Conservation (phyloP, 805 yeast genomes). For the Teunomyces panamensis region DNA sequence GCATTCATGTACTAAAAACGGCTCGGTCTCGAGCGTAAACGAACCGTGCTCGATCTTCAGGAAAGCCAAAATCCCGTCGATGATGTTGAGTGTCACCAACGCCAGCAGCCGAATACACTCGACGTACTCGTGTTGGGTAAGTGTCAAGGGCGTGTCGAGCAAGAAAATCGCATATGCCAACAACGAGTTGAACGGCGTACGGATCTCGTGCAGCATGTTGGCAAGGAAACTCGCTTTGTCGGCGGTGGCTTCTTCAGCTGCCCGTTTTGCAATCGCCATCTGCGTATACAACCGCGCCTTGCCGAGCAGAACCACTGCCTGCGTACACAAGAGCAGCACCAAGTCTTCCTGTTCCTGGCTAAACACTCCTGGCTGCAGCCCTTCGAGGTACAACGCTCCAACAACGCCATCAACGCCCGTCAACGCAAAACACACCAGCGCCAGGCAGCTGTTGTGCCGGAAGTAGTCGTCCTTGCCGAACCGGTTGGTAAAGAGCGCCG, state of each 20-base stretch:
- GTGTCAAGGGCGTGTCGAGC: slow-evolving; percentile 44
- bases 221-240: slow-evolving; percentile 53
- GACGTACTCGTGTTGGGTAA: slow-evolving; percentile 48
- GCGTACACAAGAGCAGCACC: slow-evolving; percentile 44
- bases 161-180: slow-evolving; percentile 48
- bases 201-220: slow-evolving; percentile 56
- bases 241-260: slow-evolving; percentile 53
- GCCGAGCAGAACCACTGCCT: slow-evolving; percentile 50
- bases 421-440: slow-evolving; percentile 46
- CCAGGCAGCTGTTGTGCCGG: slow-evolving; percentile 26
- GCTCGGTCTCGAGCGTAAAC: slow-evolving; percentile 40
- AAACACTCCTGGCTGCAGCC: slow-evolving; percentile 14
- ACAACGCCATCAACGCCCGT: slow-evolving; percentile 37
- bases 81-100: slow-evolving; percentile 49
- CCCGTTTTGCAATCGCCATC: slow-evolving; percentile 41
- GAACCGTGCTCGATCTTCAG: slow-evolving; percentile 57
- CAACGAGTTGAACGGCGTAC: slow-evolving; percentile 55
- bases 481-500: slow-evolving; percentile 27
- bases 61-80: slow-evolving; percentile 53
- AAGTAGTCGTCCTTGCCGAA: slow-evolving; percentile 43
- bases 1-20: slow-evolving; percentile 44
- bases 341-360: slow-evolving; percentile 37
- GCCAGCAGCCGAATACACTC: slow-evolving; percentile 52
- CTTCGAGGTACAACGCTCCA: slow-evolving; percentile 48
- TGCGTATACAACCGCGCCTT: slow-evolving; percentile 46